phyloP scores from a whole-genome alignment of 768 basidiomycete genomes.

The Tulasnella sp. region DNA sequence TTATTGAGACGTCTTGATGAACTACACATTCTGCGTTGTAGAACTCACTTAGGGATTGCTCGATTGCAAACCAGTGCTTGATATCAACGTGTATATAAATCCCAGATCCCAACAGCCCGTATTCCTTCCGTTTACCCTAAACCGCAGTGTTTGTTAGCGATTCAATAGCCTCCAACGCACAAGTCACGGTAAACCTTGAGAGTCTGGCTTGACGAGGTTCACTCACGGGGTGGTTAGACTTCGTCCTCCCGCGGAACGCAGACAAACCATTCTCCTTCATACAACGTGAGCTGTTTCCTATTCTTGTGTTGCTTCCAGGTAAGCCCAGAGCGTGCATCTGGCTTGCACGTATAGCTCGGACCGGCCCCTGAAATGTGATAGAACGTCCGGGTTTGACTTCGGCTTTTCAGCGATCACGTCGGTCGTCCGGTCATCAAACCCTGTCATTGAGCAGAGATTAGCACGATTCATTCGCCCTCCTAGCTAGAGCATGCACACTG shows the following conservation, averaged over 20 bases:
- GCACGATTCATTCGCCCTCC: not conserved
- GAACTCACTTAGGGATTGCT: too few species aligned
- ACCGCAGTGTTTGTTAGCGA: too few species aligned
- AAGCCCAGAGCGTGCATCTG: not conserved
- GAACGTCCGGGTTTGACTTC: not conserved
- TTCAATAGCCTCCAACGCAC: too few species aligned
- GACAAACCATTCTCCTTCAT: constrained; percentile 1
- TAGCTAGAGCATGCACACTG: not conserved
- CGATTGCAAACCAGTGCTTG: too few species aligned
- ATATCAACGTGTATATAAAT: too few species aligned
- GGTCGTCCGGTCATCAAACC: not conserved
- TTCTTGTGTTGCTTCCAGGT: not conserved
- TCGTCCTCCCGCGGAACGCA: not conserved
- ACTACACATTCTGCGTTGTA: too few species aligned
- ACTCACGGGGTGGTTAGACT: too few species aligned
- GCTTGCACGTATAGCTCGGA: not conserved
- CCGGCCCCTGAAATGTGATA: not conserved
- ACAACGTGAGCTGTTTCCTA: not conserved
- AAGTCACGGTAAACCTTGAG: too few species aligned
- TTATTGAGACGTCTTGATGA: too few species aligned
- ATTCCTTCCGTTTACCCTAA: too few species aligned
- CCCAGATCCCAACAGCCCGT: too few species aligned
- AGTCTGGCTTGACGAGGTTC: too few species aligned
- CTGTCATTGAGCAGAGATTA: not conserved
- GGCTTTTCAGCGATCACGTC: not conserved